A percentile compares a stretch with the other conserved stretches of the same genome.
Evolutionary conservation across 2,329 filamentous ascomycete species (phyloP).

Genomic region (Ceratocystis ficicola): DNA sequence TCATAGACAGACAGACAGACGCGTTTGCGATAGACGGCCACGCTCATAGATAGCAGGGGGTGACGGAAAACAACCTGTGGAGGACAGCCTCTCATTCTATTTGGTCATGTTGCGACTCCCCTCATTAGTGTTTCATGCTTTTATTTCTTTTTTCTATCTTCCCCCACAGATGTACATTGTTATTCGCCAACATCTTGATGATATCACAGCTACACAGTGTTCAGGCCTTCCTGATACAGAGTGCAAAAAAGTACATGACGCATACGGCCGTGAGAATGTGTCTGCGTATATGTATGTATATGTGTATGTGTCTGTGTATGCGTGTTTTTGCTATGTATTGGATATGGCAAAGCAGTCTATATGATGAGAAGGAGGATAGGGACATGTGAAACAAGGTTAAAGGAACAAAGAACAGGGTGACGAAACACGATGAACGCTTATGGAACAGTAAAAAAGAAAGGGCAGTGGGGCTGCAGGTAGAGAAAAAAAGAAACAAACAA

Average conservation of each 20-base stretch:
- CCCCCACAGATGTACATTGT: constrained; percentile 5
- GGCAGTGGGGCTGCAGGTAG: too few species aligned
- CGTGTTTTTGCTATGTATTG: not conserved
- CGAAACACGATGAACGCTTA: not conserved
- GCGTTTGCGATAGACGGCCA: not conserved
- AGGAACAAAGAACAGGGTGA: not conserved
- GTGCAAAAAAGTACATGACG: too few species aligned
- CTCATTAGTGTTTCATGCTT: not conserved
- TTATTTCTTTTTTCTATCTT: constrained; percentile 1
- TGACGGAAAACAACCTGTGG: not conserved
- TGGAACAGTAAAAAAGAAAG: too few species aligned
- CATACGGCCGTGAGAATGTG: not conserved
- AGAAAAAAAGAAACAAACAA: not conserved
- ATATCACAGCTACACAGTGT: not conserved
- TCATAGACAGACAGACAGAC: constrained; percentile 1
- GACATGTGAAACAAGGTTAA: not conserved
- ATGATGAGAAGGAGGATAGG: not conserved
- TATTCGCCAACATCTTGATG: not conserved
- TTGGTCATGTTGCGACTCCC: not conserved
- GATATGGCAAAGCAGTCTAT: not conserved
- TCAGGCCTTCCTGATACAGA: not conserved
- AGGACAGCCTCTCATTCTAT: not conserved
- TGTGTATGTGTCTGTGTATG: not conserved
- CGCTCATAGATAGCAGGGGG: not conserved
- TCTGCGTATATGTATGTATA: not conserved